Base-by-base conservation (phyloP, 768 basidiomycete genomes). In the Psilocybe sp. region DNA sequence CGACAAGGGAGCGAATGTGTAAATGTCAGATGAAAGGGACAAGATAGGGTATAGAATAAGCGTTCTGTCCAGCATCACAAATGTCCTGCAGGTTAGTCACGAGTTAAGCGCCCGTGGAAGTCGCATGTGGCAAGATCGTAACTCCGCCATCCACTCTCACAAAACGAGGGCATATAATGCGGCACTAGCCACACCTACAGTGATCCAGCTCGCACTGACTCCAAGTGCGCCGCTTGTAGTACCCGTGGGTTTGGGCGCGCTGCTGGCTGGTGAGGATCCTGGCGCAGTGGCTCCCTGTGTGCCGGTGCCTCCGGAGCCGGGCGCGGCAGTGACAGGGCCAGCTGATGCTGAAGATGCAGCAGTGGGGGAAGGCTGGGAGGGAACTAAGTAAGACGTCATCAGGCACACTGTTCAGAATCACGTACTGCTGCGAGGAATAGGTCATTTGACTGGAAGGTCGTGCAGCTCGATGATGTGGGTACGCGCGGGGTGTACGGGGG, bases 401-500 rank as follows among this genome's bases (percentile, higher is more conserved):
- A n/a, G 18, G 40, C n/a, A 18, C 40, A 40, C 18, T 18, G 19
- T 39, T 7, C 19, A n/a, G 38, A 39, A 13, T 11, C 12, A 9
- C 32, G 15, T n/a, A 34, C 2, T 1, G 41, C 47, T 6, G 51
- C 44, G 13, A 52, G 38, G 43, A 60, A 74, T 43, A 74, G 54
- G 39, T 59, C 55, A 12, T 65, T 56, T 44, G 68, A 66, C 7
- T 56, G 52, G 51, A 61, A 69, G 14, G 62, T 58, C 36, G 54
- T 55, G 60, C 76, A 78, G 40, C 66, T 67, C 40, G 67, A 69
- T 23, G 68, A 69, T 12, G 73, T 61, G 7, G 76, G 76, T 2
- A 76, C 60, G 15, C 64, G 61, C 7, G 75, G 63, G 4, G 64
- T 56, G 54, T 76, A 77, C 3, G 76, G 76, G 44, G 75, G 64